phyloP scores from a whole-genome alignment of 345 rosid species.

The Leavenworthia alabamica region DNA sequence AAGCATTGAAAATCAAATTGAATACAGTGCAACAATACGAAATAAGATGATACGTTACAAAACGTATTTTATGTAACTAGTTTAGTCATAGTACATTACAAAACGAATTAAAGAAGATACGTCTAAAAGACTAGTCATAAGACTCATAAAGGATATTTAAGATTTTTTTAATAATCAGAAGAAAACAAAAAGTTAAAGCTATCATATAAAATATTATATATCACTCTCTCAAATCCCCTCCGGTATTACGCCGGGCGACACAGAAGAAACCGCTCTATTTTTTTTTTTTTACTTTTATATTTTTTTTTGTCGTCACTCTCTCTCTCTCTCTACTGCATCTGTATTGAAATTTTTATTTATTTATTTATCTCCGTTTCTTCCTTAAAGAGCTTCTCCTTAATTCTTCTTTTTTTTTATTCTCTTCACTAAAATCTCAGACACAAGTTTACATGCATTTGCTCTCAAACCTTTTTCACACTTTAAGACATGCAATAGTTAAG shows the following conservation, averaged over 20 bases:
- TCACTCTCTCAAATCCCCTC: constrained; percentile 28
- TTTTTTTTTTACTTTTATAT: too few species aligned
- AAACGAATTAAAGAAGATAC: neutral
- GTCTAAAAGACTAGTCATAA: neutral
- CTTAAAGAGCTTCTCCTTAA: constrained; percentile 29
- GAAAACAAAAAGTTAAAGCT: neutral
- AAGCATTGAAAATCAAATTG: too few species aligned
- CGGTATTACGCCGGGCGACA: constrained; percentile 55
- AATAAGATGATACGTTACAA: too few species aligned
- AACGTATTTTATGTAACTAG: too few species aligned
- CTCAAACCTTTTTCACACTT: neutral
- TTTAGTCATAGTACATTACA: too few species aligned
- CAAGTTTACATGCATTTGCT: constrained; percentile 28
- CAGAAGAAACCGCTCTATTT: too few species aligned
- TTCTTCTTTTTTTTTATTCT: neutral
- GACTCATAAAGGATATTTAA: too few species aligned
- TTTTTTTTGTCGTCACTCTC: constrained; percentile 24
- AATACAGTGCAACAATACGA: too few species aligned
- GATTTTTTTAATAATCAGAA: too few species aligned
- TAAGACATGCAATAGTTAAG: constrained; percentile 25
- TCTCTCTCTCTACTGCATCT: constrained; percentile 19
- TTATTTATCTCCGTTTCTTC: constrained; percentile 10
- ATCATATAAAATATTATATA: neutral
- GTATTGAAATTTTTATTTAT: neutral
- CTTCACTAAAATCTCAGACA: constrained; percentile 20